Evolutionary conservation across 306 rosid species (phyloP), one percentile per base, ranked within the genome.

Genomic region (Castanopsis chinensis): DNA sequence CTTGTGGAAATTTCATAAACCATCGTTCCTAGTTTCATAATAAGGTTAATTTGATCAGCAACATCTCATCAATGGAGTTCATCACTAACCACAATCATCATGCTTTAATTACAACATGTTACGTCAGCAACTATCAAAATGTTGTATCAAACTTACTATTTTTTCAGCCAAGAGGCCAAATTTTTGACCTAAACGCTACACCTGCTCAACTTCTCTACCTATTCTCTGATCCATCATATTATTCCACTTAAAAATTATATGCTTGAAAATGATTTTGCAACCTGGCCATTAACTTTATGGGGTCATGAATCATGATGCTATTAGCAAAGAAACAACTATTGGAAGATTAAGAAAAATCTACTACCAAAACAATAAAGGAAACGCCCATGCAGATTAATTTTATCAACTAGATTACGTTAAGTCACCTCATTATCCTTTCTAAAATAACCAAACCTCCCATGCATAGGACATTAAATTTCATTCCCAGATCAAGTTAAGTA

Each of bases 241-340:
- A 59, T 23, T n/a, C 65, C 30, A 23, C 18, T 23, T 59, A 23
- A 59, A 58, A 8, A 25, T 3, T 8, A 58, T 2, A 20, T 58
- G 64, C 64, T 51, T 61, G 49, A 27, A 25, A 61, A 67, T 45
- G 17, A 9, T 12, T 18, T 70, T 3, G 18, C 59, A 71, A 43
- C 41, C 59, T 18, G 41, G 72, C 70, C 73, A 45, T 56, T 73
- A 23, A 63, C 28, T 72, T 71, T 51, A 71, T 57, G 57, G 81
- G 73, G 17, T 58, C 65, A 30, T 41, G 32, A 64, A 56, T 59
- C 58, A 27, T 20, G 13, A n/a, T 20, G 27, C 13, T 3, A 28
- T 28, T 10, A 58, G 15, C 5, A 28, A 63, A 28, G 9, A 12
- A 4, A 5, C 7, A 33, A 17, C 25, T 13, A 33, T 37, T 3